These are phyloP conservation scores for Nephelium lappaceum DNA, from an alignment of 345 rosid genomes.

Conservation along the genomic window DNA sequence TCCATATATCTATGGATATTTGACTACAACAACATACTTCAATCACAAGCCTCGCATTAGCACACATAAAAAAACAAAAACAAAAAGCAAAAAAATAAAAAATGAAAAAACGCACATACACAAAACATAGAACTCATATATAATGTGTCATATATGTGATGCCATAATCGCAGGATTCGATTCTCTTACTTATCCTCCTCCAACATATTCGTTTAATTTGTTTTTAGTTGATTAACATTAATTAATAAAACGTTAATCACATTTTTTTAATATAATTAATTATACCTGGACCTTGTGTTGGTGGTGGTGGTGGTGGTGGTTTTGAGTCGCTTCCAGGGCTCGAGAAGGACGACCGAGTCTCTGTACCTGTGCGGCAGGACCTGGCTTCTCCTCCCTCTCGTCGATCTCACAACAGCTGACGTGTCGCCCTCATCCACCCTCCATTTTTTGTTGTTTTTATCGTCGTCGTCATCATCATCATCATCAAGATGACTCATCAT, in stretches of 20 bases:
- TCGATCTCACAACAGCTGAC: conserved; percentile 35
- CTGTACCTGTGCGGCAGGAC: conserved; percentile 48
- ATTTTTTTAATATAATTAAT: background rate
- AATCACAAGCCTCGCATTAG: no score
- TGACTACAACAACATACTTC: no score
- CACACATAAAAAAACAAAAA: no score
- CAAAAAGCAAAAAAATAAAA: no score
- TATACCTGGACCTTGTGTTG: conserved; percentile 20
- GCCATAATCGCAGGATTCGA: no score
- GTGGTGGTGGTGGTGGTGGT: conserved; percentile 10
- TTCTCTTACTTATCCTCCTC: no score
- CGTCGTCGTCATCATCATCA: background rate
- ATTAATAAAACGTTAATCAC: background rate
- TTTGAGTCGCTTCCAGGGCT: conserved; percentile 33
- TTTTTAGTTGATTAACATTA: no score
- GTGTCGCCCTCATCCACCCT: conserved; percentile 10
- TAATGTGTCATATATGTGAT: no score
- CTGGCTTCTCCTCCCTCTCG: conserved; percentile 48
- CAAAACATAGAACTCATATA: no score
- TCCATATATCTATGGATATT: no score
- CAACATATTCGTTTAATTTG: no score
- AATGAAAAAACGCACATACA: no score
- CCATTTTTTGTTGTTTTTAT: conserved; percentile 9
- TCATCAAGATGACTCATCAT: background rate
- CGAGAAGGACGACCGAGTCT: conserved; percentile 38